phyloP scores from a whole-genome alignment of 2,329 filamentous ascomycete genomes.

The Fusarium xyrophilum region DNA sequence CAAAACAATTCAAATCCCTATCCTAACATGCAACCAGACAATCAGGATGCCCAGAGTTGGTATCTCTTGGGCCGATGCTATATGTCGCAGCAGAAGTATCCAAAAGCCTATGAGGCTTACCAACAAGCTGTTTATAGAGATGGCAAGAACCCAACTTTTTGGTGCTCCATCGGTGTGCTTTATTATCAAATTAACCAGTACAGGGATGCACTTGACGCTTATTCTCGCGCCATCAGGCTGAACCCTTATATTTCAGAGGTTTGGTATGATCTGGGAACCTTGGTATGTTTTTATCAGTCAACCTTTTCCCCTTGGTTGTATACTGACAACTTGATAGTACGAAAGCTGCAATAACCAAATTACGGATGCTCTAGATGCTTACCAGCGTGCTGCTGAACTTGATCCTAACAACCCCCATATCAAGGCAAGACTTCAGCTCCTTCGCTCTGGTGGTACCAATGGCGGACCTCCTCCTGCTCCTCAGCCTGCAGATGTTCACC shows the following conservation, averaged over 20 bases:
- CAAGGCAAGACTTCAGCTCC: conserved; percentile 88
- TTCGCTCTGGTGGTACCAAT: conserved; percentile 80
- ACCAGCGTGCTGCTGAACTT: conserved; percentile 91
- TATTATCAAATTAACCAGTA: conserved; percentile 99
- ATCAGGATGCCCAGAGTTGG: conserved; percentile 96
- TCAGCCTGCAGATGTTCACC: conserved; percentile 95
- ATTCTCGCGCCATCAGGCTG: conserved; percentile 92
- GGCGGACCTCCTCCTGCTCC: conserved; percentile 78
- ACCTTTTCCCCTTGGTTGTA: neutral
- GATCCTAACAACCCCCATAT: conserved; percentile 95
- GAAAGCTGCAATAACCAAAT: conserved; percentile 99
- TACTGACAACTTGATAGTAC: conserved; percentile 66
- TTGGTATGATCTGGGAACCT: conserved; percentile 96
- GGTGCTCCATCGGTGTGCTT: conserved; percentile 98
- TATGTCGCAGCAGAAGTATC: conserved; percentile 99
- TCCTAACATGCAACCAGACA: conserved; percentile 64
- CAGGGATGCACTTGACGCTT: conserved; percentile 94
- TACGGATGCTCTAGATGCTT: conserved; percentile 92
- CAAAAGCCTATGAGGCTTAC: conserved; percentile 97
- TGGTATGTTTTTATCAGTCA: conserved; percentile 66
- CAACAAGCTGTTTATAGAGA: conserved; percentile 99
- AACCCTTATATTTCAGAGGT: conserved; percentile 99
- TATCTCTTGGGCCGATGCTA: conserved; percentile 97
- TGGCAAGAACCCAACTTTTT: conserved; percentile 96
- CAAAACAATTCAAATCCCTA: neutral